A percentile compares a stretch with the other conserved stretches of the same genome.
Conservation (phyloP, 148 eudicot species). For the Camellia lanceoleosa region DNA sequence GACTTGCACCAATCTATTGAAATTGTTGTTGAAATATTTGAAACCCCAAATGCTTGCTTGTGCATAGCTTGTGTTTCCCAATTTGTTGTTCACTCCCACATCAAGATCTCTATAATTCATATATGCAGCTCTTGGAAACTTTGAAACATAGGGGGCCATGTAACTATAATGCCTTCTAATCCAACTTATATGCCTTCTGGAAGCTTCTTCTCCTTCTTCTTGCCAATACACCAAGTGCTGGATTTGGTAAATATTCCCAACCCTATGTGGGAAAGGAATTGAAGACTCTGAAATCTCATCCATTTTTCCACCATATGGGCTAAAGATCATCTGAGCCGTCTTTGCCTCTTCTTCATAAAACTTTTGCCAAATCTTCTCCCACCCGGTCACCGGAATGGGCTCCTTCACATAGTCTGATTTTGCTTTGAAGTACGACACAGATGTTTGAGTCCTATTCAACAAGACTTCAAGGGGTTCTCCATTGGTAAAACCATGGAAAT, state of each 20-base stretch:
- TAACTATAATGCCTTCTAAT: background rate
- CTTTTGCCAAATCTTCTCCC: background rate
- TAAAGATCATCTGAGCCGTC: background rate
- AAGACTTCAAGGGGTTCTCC: background rate
- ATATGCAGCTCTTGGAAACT: conserved; percentile 4
- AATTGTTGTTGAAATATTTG: background rate
- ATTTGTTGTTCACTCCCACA: background rate
- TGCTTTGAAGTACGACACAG: background rate
- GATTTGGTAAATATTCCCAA: background rate
- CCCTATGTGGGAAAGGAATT: conserved; percentile 9
- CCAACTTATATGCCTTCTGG: background rate
- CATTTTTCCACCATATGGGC: conserved; percentile 12
- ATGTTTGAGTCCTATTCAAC: background rate
- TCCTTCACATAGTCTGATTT: conserved; percentile 10
- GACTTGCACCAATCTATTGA: conserved; percentile 2
- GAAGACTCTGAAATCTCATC: background rate
- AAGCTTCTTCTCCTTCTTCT: background rate
- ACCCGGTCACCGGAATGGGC: background rate
- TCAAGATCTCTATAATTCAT: conserved; percentile 18
- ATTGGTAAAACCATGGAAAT: background rate
- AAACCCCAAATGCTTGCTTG: background rate
- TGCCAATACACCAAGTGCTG: background rate
- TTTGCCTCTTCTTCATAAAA: background rate
- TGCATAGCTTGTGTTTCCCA: background rate
- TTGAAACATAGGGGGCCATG: conserved; percentile 16